Base-by-base conservation (phyloP, 2,329 filamentous ascomycete genomes). In the Epichloe baconii region DNA sequence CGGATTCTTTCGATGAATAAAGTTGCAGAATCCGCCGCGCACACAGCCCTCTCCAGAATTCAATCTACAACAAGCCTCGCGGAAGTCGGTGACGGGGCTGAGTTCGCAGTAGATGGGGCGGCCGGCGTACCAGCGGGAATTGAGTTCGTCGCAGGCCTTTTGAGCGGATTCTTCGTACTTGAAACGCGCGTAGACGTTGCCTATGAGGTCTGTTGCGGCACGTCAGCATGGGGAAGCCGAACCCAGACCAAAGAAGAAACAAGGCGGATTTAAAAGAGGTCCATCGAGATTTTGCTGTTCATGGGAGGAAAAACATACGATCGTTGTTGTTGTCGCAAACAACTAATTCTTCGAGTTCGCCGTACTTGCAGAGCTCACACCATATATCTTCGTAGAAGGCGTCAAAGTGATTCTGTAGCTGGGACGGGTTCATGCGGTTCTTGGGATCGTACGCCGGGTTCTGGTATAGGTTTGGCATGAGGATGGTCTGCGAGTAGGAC, bases 241-340 rank as follows among this genome's bases (percentile, higher is more conserved):
- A 4, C 0, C 10, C 26, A 4, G 2, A 31, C 8, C 26, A 26
- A 26, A 3, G 3, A 10, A 31, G 8, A 10, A 26, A 26, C 7
- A 8, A 5, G 7, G 3, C 0, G 7, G 23, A 26, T 26, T 8
- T 8, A 8, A 5, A 8, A 26, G 23, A 7, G 6, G 7, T 31
- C 8, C 10, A 11, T 31, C 26, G 0, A 10, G 3, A 31, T 1
- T 31, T 31, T 0, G 26, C 8, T 10, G 26, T 4, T 31, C 26
- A 4, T n/a, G 8, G 7, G 14, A 19, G 19, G 17, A 45, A 50
- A 50, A 8, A 79, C 83, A 61, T 68, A 87, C 83, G 91, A 67
- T 98, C 93, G 72, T 98, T 98, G 72, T 97, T 97, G 71, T 98
- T 98, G 74, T 98, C 93, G 72, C 93, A 98, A 3, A 98, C 91